phyloP scores from a whole-genome alignment of 164 flowering plant species.

The Aristolochia contorta region DNA sequence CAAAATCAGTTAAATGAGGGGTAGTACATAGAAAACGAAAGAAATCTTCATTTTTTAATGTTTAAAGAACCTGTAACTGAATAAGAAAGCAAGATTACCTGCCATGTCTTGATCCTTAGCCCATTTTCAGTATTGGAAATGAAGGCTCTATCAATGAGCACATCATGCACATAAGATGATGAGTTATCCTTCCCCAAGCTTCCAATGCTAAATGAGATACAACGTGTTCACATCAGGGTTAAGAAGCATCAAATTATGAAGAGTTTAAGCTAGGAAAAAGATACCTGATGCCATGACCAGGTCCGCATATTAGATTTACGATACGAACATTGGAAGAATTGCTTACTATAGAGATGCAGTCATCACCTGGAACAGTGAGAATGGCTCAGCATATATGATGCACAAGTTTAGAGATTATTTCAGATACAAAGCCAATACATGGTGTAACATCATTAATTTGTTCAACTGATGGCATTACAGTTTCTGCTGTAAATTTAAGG shows the following conservation, averaged over 20 bases:
- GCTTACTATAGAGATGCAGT: constrained; percentile 79
- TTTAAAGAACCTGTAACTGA: neutral
- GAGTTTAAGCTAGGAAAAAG: neutral
- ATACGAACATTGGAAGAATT: constrained; percentile 60
- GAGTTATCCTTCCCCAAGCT: constrained; percentile 67
- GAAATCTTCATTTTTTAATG: neutral
- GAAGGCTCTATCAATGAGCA: constrained; percentile 47
- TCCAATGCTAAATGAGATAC: constrained; percentile 50
- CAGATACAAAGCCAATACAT: too few relatives aligned
- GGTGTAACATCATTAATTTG: too few relatives aligned
- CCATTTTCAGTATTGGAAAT: constrained; percentile 74
- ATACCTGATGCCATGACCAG: constrained; percentile 98
- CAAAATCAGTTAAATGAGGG: neutral
- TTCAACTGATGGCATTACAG: too few relatives aligned
- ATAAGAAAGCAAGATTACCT: constrained; percentile 31
- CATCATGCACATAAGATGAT: constrained; percentile 42
- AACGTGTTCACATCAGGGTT: too few relatives aligned
- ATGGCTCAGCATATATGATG: too few relatives aligned
- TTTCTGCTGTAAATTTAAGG: too few relatives aligned
- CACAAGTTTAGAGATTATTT: too few relatives aligned
- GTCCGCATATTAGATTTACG: constrained; percentile 53
- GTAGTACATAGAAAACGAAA: neutral
- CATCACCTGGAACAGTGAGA: constrained; percentile 57
- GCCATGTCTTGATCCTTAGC: constrained; percentile 90
- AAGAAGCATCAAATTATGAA: too few relatives aligned